These are phyloP conservation scores for Astraeus odoratus DNA, from an alignment of 768 basidiomycete genomes.

Conservation along the genomic window DNA sequence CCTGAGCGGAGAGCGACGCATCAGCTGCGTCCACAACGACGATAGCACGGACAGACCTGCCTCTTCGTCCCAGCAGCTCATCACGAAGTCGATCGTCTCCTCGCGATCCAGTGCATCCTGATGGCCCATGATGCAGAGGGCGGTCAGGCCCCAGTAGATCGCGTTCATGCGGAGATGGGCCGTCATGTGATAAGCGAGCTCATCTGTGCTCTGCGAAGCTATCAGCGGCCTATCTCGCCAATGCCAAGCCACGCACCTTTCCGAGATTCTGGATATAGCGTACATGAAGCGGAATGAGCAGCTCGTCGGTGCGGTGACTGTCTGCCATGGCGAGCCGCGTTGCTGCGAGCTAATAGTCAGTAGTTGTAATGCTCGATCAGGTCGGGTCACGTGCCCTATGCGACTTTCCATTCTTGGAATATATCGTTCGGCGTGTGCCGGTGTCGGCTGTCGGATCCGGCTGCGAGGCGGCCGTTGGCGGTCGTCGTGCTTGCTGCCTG, in stretches of 20 bases:
- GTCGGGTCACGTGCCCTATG: no score
- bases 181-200: conserved; percentile 83
- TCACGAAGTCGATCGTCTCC: conserved; percentile 83
- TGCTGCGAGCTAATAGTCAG: no score
- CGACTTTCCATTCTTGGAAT: no score
- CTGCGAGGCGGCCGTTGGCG: conserved; percentile 4
- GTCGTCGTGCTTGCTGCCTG: no score
- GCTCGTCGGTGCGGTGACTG: conserved; percentile 10
- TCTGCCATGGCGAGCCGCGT: neutral
- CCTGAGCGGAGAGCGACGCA: conserved; percentile 39
- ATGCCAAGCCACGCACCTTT: conserved; percentile 33
- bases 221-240: neutral
- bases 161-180: conserved; percentile 93
- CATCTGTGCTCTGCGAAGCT: conserved; percentile 61
- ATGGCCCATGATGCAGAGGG: conserved; percentile 73
- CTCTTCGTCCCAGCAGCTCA: conserved; percentile 94
- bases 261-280: conserved; percentile 72
- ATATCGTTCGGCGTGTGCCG: conserved; percentile 13
- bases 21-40: conserved; percentile 2
- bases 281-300: conserved; percentile 57
- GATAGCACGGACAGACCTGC: conserved; percentile 42
- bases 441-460: conserved; percentile 7
- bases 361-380: no score
- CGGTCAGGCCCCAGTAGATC: conserved; percentile 93
- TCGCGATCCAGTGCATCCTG: conserved; percentile 74